These are phyloP conservation scores for Ceratocystis cacaofunesta DNA, from an alignment of 2,329 filamentous ascomycete species.

Conservation along the genomic window DNA sequence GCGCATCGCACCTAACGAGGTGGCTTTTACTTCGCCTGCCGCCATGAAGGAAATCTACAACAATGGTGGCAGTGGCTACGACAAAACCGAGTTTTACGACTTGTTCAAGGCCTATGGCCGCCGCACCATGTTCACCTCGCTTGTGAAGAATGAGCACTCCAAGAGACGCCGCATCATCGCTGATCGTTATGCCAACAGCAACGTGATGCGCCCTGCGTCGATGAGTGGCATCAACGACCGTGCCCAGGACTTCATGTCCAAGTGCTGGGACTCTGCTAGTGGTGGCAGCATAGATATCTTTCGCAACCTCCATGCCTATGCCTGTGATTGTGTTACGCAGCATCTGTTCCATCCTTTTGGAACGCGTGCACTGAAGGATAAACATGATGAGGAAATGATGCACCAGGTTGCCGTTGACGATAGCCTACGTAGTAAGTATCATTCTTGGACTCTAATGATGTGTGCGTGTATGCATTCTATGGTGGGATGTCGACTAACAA, in stretches of 20 bases:
- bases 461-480: neutral
- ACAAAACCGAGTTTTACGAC: constrained; percentile 51
- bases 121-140: constrained; percentile 45
- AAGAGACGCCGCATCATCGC: constrained; percentile 48
- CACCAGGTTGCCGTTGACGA: constrained; percentile 52
- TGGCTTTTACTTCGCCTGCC: constrained; percentile 40
- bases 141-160: constrained; percentile 46
- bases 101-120: constrained; percentile 43
- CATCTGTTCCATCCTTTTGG: constrained; percentile 55
- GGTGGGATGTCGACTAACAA: neutral
- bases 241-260: constrained; percentile 38
- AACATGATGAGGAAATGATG: constrained; percentile 50
- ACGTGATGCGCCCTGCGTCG: constrained; percentile 41
- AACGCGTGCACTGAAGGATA: constrained; percentile 40
- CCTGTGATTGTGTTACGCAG: constrained; percentile 53
- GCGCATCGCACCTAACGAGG: constrained; percentile 42
- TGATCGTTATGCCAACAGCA: constrained; percentile 54
- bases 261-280: constrained; percentile 31
- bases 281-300: constrained; percentile 43
- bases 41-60: constrained; percentile 50
- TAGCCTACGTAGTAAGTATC: constrained; percentile 45
- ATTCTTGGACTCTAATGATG: neutral
- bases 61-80: constrained; percentile 45
- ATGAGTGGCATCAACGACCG: constrained; percentile 43
- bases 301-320: constrained; percentile 50